Evolutionary conservation across 2,329 filamentous ascomycete species (phyloP).

Genomic region (Dryadomyces quercus-mongolicae): DNA sequence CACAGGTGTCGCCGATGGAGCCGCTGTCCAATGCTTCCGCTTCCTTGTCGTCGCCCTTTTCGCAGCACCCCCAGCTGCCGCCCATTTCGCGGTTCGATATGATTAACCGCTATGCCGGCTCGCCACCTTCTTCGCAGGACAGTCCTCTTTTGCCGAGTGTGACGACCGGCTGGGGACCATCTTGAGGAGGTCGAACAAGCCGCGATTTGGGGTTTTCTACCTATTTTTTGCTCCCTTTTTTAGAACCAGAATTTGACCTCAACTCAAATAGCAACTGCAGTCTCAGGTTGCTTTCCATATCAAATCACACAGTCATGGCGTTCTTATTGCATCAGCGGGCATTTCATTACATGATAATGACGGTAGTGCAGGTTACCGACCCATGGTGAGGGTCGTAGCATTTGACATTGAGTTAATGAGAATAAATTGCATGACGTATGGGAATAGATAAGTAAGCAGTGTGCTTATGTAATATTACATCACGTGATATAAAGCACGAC

Average conservation of each 20-base stretch:
- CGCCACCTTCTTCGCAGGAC: neutral
- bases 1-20: neutral
- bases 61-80: neutral
- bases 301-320: neutral
- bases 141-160: neutral
- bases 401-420: neutral
- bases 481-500: no score
- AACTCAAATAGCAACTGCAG: neutral
- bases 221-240: neutral
- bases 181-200: neutral
- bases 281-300: neutral
- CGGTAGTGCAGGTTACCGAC: neutral
- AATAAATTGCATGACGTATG: neutral
- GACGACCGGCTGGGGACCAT: neutral
- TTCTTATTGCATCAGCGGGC: constrained; percentile 1
- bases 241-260: neutral
- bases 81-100: neutral
- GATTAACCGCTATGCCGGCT: neutral
- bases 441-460: neutral
- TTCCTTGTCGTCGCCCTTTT: neutral
- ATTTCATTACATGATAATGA: neutral
- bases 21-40: neutral
- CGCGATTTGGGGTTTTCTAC: neutral
- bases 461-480: no score
- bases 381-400: neutral